Conservation (phyloP, 2,329 filamentous ascomycete species). For the Diaporthe nobilis region DNA sequence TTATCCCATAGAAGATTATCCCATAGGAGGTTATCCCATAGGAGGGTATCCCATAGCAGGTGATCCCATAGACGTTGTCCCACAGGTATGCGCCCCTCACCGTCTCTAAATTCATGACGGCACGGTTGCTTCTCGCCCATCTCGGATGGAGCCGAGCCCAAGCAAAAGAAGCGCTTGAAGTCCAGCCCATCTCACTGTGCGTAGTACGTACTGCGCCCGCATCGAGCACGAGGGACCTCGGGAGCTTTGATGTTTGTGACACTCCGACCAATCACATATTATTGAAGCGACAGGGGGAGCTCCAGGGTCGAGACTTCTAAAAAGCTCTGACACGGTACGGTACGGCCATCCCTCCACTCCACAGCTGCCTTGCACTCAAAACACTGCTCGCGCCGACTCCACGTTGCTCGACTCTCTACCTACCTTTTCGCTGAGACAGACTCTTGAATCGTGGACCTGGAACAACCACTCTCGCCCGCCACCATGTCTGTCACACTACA, state of each 20-base stretch:
- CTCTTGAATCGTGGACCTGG: background rate
- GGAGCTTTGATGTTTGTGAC: background rate
- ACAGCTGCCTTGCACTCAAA: slow-evolving; percentile 10
- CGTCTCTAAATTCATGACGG: background rate
- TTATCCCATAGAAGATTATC: too few species aligned
- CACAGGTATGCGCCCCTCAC: background rate
- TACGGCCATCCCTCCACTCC: background rate
- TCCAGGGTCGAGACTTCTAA: background rate
- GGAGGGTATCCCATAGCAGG: too few species aligned
- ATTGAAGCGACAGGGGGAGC: slow-evolving; percentile 29
- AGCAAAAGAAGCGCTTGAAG: background rate
- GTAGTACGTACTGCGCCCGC: background rate
- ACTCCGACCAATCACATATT: slow-evolving; percentile 35
- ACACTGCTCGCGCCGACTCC: background rate
- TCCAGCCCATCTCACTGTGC: background rate
- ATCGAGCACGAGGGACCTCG: slow-evolving; percentile 5
- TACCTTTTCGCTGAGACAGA: background rate
- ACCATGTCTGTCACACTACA: slow-evolving; percentile 82
- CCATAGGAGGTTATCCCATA: background rate
- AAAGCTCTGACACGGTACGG: slow-evolving; percentile 13
- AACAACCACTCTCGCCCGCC: slow-evolving; percentile 36
- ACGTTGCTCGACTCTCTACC: background rate
- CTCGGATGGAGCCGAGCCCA: slow-evolving; percentile 26
- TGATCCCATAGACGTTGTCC: background rate
- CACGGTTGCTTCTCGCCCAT: background rate